Conservation (phyloP, 257 asterid genomes). For the Echites panduratus region DNA sequence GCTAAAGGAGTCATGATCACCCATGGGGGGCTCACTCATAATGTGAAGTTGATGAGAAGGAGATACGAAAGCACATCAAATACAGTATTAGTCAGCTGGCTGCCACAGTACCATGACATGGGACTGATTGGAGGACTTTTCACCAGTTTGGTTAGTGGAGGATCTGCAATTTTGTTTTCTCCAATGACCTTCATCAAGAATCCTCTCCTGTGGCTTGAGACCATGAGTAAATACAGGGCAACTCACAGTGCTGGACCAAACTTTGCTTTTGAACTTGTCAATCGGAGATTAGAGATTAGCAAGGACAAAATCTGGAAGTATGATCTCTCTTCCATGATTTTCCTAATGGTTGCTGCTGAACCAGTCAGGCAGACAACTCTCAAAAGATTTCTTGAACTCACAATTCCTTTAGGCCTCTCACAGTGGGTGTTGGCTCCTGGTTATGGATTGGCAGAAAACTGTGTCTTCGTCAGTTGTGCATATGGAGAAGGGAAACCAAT, state of each 20-base stretch:
- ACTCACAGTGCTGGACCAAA: slow-evolving; percentile 93
- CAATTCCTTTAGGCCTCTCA: slow-evolving; percentile 59
- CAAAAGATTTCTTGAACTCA: slow-evolving; percentile 55
- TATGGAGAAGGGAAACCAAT: slow-evolving; percentile 68
- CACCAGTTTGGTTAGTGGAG: slow-evolving; percentile 72
- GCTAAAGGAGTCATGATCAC: slow-evolving; percentile 87
- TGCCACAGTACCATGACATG: slow-evolving; percentile 89
- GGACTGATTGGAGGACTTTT: slow-evolving; percentile 83
- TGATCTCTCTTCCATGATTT: slow-evolving; percentile 64
- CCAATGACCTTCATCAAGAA: slow-evolving; percentile 79
- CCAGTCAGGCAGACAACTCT: slow-evolving; percentile 70
- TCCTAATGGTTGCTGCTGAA: slow-evolving; percentile 84
- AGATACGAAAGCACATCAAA: slow-evolving; percentile 68
- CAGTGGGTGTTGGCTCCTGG: slow-evolving; percentile 81
- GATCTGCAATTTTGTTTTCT: slow-evolving; percentile 58
- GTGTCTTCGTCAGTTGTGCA: slow-evolving; percentile 74
- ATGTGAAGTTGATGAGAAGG: slow-evolving; percentile 65
- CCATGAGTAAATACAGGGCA: slow-evolving; percentile 52
- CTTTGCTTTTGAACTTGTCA: slow-evolving; percentile 63
- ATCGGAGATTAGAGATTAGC: slow-evolving; percentile 55
- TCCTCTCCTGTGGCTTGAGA: slow-evolving; percentile 73
- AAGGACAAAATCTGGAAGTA: slow-evolving; percentile 34
- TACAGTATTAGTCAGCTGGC: slow-evolving; percentile 80
- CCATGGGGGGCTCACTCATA: slow-evolving; percentile 70
- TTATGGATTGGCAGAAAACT: slow-evolving; percentile 83